Evolutionary conservation across 2,329 filamentous ascomycete genomes (phyloP), one percentile per base, ranked within the genome.

Genomic region (Colletotrichum sp.): DNA sequence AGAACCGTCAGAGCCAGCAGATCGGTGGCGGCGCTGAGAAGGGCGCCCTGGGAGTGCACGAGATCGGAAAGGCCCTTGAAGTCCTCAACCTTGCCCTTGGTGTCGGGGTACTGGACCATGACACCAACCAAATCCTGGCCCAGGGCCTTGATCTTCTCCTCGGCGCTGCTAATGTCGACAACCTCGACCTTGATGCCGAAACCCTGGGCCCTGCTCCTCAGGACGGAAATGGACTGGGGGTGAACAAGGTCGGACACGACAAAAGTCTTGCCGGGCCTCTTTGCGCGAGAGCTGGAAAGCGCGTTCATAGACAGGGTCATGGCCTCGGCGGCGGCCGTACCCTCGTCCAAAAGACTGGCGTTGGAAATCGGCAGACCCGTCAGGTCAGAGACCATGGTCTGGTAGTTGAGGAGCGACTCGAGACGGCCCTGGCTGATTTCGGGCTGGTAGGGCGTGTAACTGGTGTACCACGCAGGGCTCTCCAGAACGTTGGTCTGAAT

Each of bases 391-490:
- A 98, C 94, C 88, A 99, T 90, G 21, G 96, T 99, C 88, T 99
- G 96, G 87, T 96, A 99, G 88, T 99, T 99, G 78, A 99, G 88
- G 70, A 99, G 88, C 7, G 95, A 98, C 88, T 98, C 95, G 77
- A 99, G 86, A 71, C 96, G 93, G 43, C 96, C 96, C 86, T 99
- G 96, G 84, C 96, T 98, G 87, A 99, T 98, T 87, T 99, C 96
- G 4, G 96, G 94, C 87, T 99, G 96, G 86, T 98, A 99, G 18
- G 96, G 96, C 0, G 96, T 98, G 85, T 99, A 98, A 86, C 96
- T 98, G 55, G 96, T 99, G 85, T 99, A 99, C 96, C 96, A 99
- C 12, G 93, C 96, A 7, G 96, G 96, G 83, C 94, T 96, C 88
- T 99, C 96, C 74, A 99, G 88, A 6, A 99, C 90, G 83, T 98